Percentiles rank a stretch among this genome's conserved stretches.
Evolutionary conservation across 2,329 filamentous ascomycete species (phyloP).

Genomic region (Simplicillium aogashimaense): DNA sequence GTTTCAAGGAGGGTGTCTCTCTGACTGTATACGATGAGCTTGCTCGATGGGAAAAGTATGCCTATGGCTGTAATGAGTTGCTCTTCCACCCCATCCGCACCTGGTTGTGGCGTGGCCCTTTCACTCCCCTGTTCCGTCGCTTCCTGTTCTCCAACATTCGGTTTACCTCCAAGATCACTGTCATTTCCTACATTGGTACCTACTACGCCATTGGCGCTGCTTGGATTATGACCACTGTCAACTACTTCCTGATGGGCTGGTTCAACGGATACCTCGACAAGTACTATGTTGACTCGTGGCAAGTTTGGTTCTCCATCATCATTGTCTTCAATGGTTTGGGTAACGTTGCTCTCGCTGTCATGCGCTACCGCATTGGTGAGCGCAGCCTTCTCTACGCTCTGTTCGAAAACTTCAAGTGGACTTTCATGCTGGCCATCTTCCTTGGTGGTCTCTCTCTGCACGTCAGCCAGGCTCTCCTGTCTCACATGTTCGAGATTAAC

Average conservation of each 20-base stretch:
- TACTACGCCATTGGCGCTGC: conserved; percentile 72
- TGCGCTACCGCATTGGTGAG: conserved; percentile 64
- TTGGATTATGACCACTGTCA: conserved; percentile 62
- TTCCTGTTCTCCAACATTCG: conserved; percentile 68
- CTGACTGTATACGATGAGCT: conserved; percentile 79
- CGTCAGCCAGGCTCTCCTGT: conserved; percentile 67
- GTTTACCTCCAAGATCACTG: conserved; percentile 65
- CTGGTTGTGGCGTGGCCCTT: conserved; percentile 65
- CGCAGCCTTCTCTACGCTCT: conserved; percentile 45
- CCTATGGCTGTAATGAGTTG: conserved; percentile 74
- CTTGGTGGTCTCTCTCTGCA: conserved; percentile 74
- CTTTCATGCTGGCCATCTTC: conserved; percentile 66
- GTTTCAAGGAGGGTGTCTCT: conserved; percentile 76
- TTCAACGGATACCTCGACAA: conserved; percentile 69
- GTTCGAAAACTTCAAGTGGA: conserved; percentile 64
- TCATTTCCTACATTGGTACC: conserved; percentile 68
- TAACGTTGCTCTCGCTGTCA: conserved; percentile 60
- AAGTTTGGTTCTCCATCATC: conserved; percentile 73
- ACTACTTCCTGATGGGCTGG: conserved; percentile 71
- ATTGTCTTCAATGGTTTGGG: conserved; percentile 69
- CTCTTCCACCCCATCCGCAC: conserved; percentile 68
- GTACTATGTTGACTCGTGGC: conserved; percentile 71
- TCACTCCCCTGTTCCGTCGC: conserved; percentile 66
- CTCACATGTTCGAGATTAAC: conserved; percentile 77
- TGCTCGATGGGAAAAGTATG: conserved; percentile 80